phyloP scores from a whole-genome alignment of 352 stramenopile genomes.

The Hyaloperonospora arabidopsidis region DNA sequence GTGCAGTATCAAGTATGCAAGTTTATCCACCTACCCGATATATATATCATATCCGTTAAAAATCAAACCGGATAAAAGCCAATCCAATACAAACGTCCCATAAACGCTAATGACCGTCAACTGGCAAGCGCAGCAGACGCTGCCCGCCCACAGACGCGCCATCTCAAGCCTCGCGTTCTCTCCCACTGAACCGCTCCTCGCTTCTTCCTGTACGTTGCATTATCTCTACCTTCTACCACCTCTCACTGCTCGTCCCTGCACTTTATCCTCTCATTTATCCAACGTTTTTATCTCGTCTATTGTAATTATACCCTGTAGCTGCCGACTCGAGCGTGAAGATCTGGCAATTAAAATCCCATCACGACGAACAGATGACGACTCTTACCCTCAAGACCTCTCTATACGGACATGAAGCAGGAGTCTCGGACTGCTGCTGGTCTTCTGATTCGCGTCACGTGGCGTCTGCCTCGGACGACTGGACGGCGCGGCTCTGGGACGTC shows the following conservation, averaged over 20 bases:
- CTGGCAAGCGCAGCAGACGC: slow-evolving; percentile 19
- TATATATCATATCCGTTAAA: no score
- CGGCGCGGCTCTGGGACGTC: slow-evolving; percentile 91
- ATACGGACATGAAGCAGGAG: slow-evolving; percentile 88
- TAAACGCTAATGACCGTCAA: not conserved
- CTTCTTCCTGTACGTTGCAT: slow-evolving; percentile 50
- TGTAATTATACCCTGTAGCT: slow-evolving; percentile 24
- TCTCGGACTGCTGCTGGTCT: slow-evolving; percentile 92
- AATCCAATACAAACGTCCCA: no score
- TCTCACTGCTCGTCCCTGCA: not conserved
- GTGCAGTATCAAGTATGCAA: no score
- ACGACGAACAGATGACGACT: slow-evolving; percentile 16
- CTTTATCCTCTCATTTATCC: not conserved
- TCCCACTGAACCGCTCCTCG: slow-evolving; percentile 37
- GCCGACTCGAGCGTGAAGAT: slow-evolving; percentile 73
- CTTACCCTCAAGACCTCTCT: slow-evolving; percentile 30
- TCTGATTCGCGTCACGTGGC: slow-evolving; percentile 79
- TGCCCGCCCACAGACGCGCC: slow-evolving; percentile 47
- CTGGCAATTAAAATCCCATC: slow-evolving; percentile 33
- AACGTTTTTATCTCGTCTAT: not conserved
- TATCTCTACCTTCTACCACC: no score
- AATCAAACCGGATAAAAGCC: no score
- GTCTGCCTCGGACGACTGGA: slow-evolving; percentile 94
- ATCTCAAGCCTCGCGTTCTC: slow-evolving; percentile 78
- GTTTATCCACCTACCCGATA: no score